Base-by-base conservation (phyloP, 352 stramenopile genomes). In the Pythium myriotylum region DNA sequence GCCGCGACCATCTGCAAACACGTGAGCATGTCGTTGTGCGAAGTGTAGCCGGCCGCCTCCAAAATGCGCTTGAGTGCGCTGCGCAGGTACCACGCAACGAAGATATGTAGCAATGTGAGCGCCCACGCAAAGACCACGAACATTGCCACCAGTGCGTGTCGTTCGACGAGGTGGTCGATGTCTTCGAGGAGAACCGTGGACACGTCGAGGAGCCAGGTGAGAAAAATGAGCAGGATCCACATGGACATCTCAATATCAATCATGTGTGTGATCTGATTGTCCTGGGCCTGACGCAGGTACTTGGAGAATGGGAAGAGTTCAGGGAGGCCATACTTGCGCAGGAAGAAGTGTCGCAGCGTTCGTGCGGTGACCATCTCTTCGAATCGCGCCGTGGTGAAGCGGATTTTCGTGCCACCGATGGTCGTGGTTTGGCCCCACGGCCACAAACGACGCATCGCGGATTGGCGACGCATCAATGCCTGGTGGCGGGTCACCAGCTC, bases 191-290 rank as follows among this genome's bases (percentile, higher is more conserved):
- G 32, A 29, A 59, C 29, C 1, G 49, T 54, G 17, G 48, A 60
- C 24, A 41, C 45, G 24, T 66, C 51, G 1, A 67, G 45, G 12
- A n/a, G n/a, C 61, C 61, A 68, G 46, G 61, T 53, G 39, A 68
- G 23, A 10, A 58, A n/a, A 32, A 69, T 47, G 14, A 69, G 27
- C 29, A 69, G 17, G 23, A 65, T 47, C 62, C 55, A 91, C 66
- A 79, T 88, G 9, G 77, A 81, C 19, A 84, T 77, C 41, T 89
- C 69, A 3, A 92, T 74, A 23, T 90, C 77, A 40, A 90, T 86
- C 69, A 92, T 82, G 58, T 92, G 77, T 27, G 75, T 84, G 54
- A 92, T 87, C 59, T 92, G 78, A 60, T 77, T 83, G 14, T 85
- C 80, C 66, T 91, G 82, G 4, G 79, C 80, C 12, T 84, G 76